phyloP scores from a whole-genome alignment of 225 moss, liverwort and hornwort genomes.

The Pseudoscleropodium purum region DNA sequence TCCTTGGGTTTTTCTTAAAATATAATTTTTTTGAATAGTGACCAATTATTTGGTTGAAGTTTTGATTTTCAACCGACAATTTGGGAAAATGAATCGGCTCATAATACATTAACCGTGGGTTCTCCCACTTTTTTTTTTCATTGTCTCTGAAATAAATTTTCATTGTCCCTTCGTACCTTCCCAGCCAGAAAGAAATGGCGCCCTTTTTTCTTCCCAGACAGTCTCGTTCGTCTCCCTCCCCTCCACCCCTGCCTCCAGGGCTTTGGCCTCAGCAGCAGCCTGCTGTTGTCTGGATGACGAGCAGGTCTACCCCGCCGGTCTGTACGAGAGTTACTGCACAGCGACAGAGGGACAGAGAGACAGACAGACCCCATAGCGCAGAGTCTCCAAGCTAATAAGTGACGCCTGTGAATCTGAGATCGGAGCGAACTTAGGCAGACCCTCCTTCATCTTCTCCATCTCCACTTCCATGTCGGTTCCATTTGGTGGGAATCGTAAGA shows the following conservation, averaged over 20 bases:
- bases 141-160: background rate
- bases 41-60: background rate
- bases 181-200: background rate
- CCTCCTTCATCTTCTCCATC: background rate
- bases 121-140: no score
- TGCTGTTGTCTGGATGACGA: background rate
- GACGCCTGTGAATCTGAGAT: slow-evolving; percentile 23
- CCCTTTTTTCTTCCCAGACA: background rate
- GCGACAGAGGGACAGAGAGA: background rate
- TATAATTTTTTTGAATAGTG: rapidly evolving
- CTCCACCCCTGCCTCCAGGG: background rate
- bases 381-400: slow-evolving; percentile 24
- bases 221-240: background rate
- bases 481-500: background rate
- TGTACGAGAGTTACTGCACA: slow-evolving; percentile 11
- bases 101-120: no score
- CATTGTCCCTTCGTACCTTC: background rate
- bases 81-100: background rate
- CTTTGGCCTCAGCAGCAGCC: background rate
- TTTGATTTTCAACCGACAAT: background rate
- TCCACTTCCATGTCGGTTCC: background rate
- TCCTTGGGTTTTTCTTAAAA: background rate
- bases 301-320: background rate
- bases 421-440: slow-evolving; percentile 7
- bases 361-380: background rate